Evolutionary conservation across 2,329 filamentous ascomycete genomes (phyloP).

Genomic region (Onygena corvina): DNA sequence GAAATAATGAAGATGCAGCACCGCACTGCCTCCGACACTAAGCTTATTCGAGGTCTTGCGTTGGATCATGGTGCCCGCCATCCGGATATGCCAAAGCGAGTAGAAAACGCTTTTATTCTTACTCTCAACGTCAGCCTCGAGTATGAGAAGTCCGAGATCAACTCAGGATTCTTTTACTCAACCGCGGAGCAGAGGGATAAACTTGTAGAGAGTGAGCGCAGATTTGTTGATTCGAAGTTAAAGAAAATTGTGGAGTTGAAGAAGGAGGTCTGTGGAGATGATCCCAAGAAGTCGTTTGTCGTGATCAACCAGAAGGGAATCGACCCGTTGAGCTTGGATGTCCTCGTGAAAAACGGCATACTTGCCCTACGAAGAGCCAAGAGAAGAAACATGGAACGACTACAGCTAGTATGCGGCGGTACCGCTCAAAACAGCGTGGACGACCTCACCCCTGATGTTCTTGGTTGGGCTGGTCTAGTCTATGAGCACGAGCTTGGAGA

Average conservation of each 20-base stretch:
- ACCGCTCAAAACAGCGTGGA: constrained; percentile 91
- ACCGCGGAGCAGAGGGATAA: constrained; percentile 95
- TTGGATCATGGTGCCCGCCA: constrained; percentile 92
- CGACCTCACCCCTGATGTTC: constrained; percentile 71
- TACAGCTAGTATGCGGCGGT: constrained; percentile 90
- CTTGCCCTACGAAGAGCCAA: constrained; percentile 88
- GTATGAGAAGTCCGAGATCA: constrained; percentile 98
- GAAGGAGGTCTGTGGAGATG: constrained; percentile 90
- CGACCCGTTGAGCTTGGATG: constrained; percentile 87
- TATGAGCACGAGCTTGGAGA: constrained; percentile 96
- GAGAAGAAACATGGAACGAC: constrained; percentile 95
- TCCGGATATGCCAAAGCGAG: constrained; percentile 93
- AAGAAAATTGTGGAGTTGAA: constrained; percentile 97
- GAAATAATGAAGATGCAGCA: constrained; percentile 99
- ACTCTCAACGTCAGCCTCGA: constrained; percentile 94
- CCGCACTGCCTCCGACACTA: constrained; percentile 86
- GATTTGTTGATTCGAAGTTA: constrained; percentile 90
- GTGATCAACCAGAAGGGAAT: constrained; percentile 99
- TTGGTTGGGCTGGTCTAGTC: constrained; percentile 91
- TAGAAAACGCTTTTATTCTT: constrained; percentile 91
- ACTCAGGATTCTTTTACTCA: constrained; percentile 97
- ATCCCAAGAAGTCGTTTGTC: constrained; percentile 90
- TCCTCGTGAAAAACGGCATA: constrained; percentile 96
- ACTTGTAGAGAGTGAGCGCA: constrained; percentile 90
- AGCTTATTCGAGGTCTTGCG: constrained; percentile 83